Conservation (phyloP, 768 basidiomycete genomes). For the Collybiopsis confluens region DNA sequence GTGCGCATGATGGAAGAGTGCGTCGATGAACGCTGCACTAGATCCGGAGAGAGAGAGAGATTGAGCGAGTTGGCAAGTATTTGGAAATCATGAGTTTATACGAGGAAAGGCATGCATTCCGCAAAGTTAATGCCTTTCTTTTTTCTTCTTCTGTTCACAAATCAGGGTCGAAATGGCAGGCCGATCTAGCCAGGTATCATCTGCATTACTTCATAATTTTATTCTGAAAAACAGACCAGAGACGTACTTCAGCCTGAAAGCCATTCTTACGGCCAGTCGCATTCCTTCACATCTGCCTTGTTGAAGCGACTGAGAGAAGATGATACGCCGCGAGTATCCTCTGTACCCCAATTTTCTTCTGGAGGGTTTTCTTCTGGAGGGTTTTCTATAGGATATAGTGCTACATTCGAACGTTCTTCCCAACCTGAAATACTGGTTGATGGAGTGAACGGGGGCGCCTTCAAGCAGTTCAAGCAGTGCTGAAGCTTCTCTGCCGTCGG, state of each 20-base stretch:
- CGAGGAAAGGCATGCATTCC: constrained; percentile 3
- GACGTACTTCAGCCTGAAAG: not conserved
- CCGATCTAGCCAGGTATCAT: not conserved
- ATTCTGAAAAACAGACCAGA: not conserved
- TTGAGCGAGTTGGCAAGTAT: not conserved
- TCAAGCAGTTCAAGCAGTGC: not conserved
- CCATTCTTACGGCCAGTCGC: not conserved
- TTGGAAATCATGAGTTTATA: constrained; percentile 3
- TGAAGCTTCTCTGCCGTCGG: not conserved
- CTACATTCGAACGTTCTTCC: too few species aligned
- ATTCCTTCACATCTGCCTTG: not conserved
- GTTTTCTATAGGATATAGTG: too few species aligned
- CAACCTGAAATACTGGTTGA: too few species aligned
- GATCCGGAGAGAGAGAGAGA: constrained; percentile 2
- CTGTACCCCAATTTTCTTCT: too few species aligned
- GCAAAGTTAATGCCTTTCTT: not conserved
- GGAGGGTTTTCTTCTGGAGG: too few species aligned
- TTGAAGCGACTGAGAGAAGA: not conserved
- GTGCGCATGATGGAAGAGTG: constrained; percentile 23
- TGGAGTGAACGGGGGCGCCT: not conserved
- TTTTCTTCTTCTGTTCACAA: not conserved
- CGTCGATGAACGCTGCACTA: not conserved
- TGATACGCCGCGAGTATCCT: not conserved
- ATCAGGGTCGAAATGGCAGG: not conserved
- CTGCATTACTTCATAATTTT: not conserved